phyloP scores from a whole-genome alignment of 176 grass and related monocot species.

The Eleusine coracana region DNA sequence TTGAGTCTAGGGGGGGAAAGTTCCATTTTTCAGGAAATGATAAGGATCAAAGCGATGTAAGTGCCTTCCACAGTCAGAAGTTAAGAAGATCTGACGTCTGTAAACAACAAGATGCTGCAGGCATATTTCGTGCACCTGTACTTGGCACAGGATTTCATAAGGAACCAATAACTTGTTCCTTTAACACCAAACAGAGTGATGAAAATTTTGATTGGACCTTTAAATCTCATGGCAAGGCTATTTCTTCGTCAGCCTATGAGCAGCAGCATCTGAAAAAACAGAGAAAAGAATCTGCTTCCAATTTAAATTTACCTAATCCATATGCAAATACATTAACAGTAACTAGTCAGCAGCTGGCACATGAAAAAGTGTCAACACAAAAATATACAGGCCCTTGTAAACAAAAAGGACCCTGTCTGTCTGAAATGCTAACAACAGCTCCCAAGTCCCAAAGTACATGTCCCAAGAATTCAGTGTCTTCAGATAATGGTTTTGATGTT shows the following conservation, averaged over 20 bases:
- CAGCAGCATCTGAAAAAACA: constrained; percentile 28
- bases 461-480: constrained; percentile 28
- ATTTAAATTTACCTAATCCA: constrained; percentile 28
- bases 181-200: constrained; percentile 28
- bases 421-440: constrained; percentile 65
- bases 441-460: constrained; percentile 34
- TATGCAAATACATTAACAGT: background rate
- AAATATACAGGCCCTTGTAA: constrained; percentile 39
- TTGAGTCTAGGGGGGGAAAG: background rate
- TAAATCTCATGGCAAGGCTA: constrained; percentile 29
- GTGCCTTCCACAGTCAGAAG: constrained; percentile 22
- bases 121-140: background rate
- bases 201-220: constrained; percentile 4
- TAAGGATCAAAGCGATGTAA: constrained; percentile 12
- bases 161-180: constrained; percentile 18
- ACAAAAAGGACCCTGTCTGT: constrained; percentile 51
- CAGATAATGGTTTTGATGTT: constrained; percentile 28
- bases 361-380: constrained; percentile 16
- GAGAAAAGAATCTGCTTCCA: constrained; percentile 42
- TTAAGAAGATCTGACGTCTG: constrained; percentile 22
- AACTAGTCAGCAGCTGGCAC: constrained; percentile 19
- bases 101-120: constrained; percentile 11
- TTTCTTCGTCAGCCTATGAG: constrained; percentile 1
- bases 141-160: constrained; percentile 25
- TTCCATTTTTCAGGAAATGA: constrained; percentile 20